These are phyloP conservation scores for Symbiodinium natans DNA, from an alignment of 73 alveolate genomes.

Conservation along the genomic window DNA sequence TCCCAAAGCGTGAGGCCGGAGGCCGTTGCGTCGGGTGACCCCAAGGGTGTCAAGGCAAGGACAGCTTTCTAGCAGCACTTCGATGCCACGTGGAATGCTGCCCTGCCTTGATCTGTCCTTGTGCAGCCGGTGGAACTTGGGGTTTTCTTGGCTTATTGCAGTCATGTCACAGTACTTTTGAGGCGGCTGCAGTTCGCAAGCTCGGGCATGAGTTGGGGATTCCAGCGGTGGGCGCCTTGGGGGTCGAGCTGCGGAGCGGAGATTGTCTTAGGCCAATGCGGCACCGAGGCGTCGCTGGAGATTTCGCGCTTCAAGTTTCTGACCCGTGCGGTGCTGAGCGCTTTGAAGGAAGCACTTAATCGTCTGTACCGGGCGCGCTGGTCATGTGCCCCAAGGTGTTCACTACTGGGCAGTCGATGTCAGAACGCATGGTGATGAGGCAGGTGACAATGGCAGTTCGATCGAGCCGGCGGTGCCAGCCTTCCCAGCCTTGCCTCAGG, in stretches of 20 bases:
- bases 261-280: neutral
- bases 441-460: neutral
- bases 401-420: slow-evolving; percentile 70
- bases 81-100: neutral
- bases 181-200: slow-evolving; percentile 83
- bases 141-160: neutral
- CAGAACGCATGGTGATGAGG: slow-evolving; percentile 50
- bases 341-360: neutral
- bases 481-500: neutral
- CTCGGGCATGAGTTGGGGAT: slow-evolving; percentile 90
- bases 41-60: slow-evolving; percentile 54
- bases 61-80: neutral
- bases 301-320: slow-evolving; percentile 61
- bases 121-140: neutral
- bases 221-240: slow-evolving; percentile 35
- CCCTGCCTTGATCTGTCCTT: neutral
- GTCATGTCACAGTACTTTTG: neutral
- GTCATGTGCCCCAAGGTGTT: neutral
- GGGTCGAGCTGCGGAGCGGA: neutral
- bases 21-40: slow-evolving; percentile 55
- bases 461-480: neutral
- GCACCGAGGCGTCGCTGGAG: neutral
- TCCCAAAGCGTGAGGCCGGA: slow-evolving; percentile 6
- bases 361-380: too few species aligned
- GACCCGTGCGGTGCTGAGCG: slow-evolving; percentile 16